phyloP scores from a whole-genome alignment of 1,139 yeast species.

The Arxiozyma slooffiae region DNA sequence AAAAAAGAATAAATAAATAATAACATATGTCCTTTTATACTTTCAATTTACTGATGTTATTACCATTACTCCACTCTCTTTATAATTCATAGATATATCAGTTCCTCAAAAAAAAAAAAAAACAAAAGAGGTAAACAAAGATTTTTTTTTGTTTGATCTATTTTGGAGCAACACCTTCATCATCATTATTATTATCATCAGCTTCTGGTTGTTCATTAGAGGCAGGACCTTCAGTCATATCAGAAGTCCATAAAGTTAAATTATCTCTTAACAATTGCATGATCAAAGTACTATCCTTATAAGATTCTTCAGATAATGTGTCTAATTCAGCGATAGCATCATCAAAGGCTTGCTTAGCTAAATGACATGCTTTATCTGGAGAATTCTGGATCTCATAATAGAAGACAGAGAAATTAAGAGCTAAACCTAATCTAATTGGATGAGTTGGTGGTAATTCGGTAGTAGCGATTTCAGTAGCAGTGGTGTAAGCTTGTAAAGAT shows the following conservation, averaged over 20 bases:
- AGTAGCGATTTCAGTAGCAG: conserved; percentile 94
- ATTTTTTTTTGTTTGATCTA: conserved; percentile 4
- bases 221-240: conserved; percentile 66
- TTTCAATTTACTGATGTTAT: too few relatives aligned
- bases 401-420: conserved; percentile 94
- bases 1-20: too few relatives aligned
- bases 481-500: conserved; percentile 87
- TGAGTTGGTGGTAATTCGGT: conserved; percentile 97
- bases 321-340: conserved; percentile 98
- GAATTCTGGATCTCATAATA: conserved; percentile 96
- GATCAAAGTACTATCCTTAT: conserved; percentile 94
- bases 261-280: conserved; percentile 98
- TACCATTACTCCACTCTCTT: not conserved
- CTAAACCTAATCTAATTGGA: conserved; percentile 96
- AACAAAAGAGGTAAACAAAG: not conserved
- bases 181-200: conserved; percentile 42
- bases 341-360: conserved; percentile 97
- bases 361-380: conserved; percentile 96
- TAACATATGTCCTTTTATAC: not conserved
- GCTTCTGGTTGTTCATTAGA: conserved; percentile 24
- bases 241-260: conserved; percentile 96
- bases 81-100: not conserved
- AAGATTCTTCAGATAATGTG: conserved; percentile 93
- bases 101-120: not conserved
- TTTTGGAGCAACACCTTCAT: conserved; percentile 32